A percentile compares a stretch with the other conserved stretches of the same genome.
These are phyloP conservation scores for Candida anutae DNA, from an alignment of 1,139 yeast genomes.

Conservation along the genomic window DNA sequence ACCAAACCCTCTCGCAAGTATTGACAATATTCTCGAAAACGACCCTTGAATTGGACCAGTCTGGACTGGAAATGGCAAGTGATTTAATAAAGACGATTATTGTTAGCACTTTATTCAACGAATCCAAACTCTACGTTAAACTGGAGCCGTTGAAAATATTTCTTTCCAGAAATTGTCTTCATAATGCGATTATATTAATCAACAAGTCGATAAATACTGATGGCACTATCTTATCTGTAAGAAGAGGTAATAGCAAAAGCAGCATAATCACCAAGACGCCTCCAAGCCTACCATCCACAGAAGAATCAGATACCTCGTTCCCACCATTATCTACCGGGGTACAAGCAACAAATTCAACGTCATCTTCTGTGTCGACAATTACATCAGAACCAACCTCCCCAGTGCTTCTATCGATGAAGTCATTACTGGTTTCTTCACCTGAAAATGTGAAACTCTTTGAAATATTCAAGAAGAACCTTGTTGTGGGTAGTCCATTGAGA, in stretches of 20 bases:
- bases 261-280: too few relatives aligned
- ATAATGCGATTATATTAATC: constrained; percentile 39
- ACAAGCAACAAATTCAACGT: too few relatives aligned
- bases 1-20: constrained; percentile 4
- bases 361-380: too few relatives aligned
- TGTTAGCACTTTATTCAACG: constrained; percentile 33
- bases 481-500: constrained; percentile 37
- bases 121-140: constrained; percentile 27
- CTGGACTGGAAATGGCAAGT: constrained; percentile 14
- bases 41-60: constrained; percentile 15
- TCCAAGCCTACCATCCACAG: too few relatives aligned
- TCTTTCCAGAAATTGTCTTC: constrained; percentile 34
- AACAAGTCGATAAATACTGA: constrained; percentile 28
- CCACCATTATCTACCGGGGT: background rate
- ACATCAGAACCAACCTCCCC: too few relatives aligned
- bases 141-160: constrained; percentile 24
- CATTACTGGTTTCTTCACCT: constrained; percentile 1
- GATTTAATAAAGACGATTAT: constrained; percentile 27
- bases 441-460: constrained; percentile 17
- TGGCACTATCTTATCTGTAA: too few relatives aligned
- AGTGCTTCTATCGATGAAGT: too few relatives aligned
- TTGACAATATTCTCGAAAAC: constrained; percentile 10
- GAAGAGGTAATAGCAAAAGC: too few relatives aligned
- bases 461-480: constrained; percentile 34
- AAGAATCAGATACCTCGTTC: too few relatives aligned